These are phyloP conservation scores for Bacterosira constricta DNA, from an alignment of 108 stramenopile species.

Conservation along the genomic window DNA sequence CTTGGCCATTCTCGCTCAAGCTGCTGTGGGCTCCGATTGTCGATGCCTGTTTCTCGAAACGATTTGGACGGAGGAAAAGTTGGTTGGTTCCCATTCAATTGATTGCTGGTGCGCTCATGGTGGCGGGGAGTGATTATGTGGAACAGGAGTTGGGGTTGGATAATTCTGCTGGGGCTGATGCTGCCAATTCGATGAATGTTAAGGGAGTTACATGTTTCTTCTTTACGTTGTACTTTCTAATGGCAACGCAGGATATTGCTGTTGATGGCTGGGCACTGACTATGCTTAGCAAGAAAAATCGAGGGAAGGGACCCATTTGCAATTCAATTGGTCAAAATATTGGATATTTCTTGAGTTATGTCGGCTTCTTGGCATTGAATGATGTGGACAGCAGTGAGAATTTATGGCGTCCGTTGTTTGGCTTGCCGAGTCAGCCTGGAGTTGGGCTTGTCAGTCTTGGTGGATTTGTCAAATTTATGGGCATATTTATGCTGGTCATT, in stretches of 20 bases:
- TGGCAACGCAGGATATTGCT: slow-evolving; percentile 99
- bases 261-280: slow-evolving; percentile 99
- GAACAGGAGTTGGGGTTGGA: slow-evolving; percentile 76
- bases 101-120: slow-evolving; percentile 88
- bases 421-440: slow-evolving; percentile 62
- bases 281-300: slow-evolving; percentile 93
- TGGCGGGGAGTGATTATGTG: slow-evolving; percentile 81
- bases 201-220: slow-evolving; percentile 91
- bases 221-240: slow-evolving; percentile 94
- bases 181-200: slow-evolving; percentile 60
- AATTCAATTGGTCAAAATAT: slow-evolving; percentile 98
- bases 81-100: slow-evolving; percentile 98
- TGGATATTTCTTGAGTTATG: slow-evolving; percentile 94
- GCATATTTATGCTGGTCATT: slow-evolving; percentile 87
- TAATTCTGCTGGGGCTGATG: not conserved
- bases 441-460: slow-evolving; percentile 82
- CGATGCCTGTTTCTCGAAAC: slow-evolving; percentile 88
- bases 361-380: slow-evolving; percentile 96
- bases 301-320: slow-evolving; percentile 94
- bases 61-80: slow-evolving; percentile 94
- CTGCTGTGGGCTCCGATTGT: slow-evolving; percentile 99
- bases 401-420: slow-evolving; percentile 74
- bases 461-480: slow-evolving; percentile 93
- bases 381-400: slow-evolving; percentile 89
- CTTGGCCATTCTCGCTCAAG: slow-evolving; percentile 98